These are phyloP conservation scores for Hordeum marinum DNA, from an alignment of 176 grass and related monocot genomes.

Conservation along the genomic window DNA sequence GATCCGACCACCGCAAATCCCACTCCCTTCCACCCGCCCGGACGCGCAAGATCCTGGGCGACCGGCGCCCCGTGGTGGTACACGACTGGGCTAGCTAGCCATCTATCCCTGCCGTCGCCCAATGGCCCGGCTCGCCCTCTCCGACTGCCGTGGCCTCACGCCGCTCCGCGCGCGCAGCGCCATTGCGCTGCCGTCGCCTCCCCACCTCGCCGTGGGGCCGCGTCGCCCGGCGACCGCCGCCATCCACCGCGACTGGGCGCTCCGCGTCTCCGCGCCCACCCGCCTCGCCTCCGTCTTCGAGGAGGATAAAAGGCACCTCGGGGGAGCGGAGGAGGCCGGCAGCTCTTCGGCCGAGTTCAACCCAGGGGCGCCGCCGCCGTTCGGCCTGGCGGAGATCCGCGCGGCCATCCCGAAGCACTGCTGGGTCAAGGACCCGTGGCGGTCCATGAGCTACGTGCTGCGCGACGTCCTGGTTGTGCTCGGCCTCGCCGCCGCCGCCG, in stretches of 20 bases:
- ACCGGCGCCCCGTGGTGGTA: not conserved
- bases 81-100: not conserved
- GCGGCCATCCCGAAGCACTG: constrained; percentile 94
- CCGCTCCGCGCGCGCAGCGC: constrained; percentile 50
- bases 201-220: constrained; percentile 30
- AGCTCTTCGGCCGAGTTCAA: constrained; percentile 39
- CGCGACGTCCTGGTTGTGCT: constrained; percentile 73
- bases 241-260: constrained; percentile 70
- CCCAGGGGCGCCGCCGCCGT: constrained; percentile 67
- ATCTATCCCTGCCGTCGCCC: not conserved
- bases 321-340: constrained; percentile 5
- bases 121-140: constrained; percentile 68
- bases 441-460: constrained; percentile 83
- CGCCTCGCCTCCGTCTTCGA: constrained; percentile 29
- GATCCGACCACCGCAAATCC: not conserved
- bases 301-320: constrained; percentile 22
- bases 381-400: constrained; percentile 74
- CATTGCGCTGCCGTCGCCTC: constrained; percentile 34
- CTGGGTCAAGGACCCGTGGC: constrained; percentile 88
- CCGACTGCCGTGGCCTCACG: constrained; percentile 58
- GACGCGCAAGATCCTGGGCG: constrained; percentile 22
- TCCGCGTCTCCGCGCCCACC: constrained; percentile 62
- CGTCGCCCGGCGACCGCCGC: constrained; percentile 11
- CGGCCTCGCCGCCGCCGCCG: constrained; percentile 72
- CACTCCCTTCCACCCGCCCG: not conserved